Percentiles rank a stretch among this genome's conserved stretches.
phyloP scores from a whole-genome alignment of 805 yeast genomes.

The Kregervanrija delftensis region DNA sequence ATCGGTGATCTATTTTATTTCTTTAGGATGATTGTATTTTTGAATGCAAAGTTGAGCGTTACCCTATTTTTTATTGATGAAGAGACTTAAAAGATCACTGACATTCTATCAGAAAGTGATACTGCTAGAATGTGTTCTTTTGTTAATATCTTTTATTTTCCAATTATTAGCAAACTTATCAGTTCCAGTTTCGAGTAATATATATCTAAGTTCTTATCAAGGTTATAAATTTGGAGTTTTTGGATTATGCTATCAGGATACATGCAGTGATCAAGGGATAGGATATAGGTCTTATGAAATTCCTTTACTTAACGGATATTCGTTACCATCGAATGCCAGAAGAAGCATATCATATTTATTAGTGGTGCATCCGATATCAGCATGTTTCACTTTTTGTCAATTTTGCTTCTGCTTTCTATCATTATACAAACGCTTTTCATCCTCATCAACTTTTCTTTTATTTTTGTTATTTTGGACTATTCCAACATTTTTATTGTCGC shows the following conservation, averaged over 20 bases:
- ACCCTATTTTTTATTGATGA: background rate
- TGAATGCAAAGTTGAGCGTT: background rate
- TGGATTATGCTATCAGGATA: constrained; percentile 47
- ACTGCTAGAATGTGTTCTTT: background rate
- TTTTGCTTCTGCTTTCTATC: constrained; percentile 34
- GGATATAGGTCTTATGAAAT: constrained; percentile 35
- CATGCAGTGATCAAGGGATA: constrained; percentile 35
- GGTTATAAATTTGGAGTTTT: constrained; percentile 60
- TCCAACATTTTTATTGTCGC: constrained; percentile 60
- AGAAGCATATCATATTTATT: constrained; percentile 52
- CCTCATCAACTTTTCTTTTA: constrained; percentile 39
- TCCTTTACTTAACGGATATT: constrained; percentile 30
- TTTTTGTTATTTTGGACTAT: constrained; percentile 51
- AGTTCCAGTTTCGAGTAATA: constrained; percentile 46
- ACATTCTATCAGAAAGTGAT: background rate
- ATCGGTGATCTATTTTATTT: too few species aligned
- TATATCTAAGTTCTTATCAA: constrained; percentile 43
- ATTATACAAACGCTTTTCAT: constrained; percentile 27
- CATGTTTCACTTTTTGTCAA: constrained; percentile 45
- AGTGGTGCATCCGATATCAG: constrained; percentile 61
- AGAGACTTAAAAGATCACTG: background rate
- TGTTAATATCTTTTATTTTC: constrained; percentile 34
- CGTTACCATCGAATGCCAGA: constrained; percentile 55
- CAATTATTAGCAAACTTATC: constrained; percentile 55
- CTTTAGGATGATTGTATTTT: background rate